These are phyloP conservation scores for Perilla frutescens DNA, from an alignment of 257 asterid genomes.

Conservation along the genomic window DNA sequence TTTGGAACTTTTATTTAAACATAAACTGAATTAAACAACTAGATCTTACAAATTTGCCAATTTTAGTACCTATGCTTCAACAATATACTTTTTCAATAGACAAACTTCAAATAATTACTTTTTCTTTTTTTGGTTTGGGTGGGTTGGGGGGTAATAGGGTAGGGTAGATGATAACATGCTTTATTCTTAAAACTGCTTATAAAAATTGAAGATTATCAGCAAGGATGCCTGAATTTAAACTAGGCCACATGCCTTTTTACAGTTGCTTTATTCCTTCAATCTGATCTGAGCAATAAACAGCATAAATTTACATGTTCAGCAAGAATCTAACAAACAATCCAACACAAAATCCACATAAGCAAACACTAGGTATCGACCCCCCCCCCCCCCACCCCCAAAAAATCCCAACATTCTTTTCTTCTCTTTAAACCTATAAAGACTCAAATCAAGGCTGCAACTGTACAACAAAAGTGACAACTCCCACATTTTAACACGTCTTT, in stretches of 20 bases:
- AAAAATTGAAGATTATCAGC: constrained; percentile 10
- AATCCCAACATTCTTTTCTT: constrained; percentile 33
- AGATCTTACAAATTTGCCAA: not conserved
- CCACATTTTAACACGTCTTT: constrained; percentile 42
- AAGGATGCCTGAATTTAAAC: constrained; percentile 31
- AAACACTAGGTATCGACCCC: constrained; percentile 15
- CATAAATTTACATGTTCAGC: constrained; percentile 37
- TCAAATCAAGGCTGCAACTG: constrained; percentile 54
- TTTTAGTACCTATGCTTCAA: not conserved
- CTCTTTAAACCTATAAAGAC: constrained; percentile 43
- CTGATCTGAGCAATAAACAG: constrained; percentile 26
- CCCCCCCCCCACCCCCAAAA: constrained; percentile 9
- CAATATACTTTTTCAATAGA: not conserved
- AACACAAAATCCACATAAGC: constrained; percentile 50
- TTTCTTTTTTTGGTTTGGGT: not conserved
- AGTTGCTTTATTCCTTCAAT: constrained; percentile 46
- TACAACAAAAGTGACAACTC: constrained; percentile 51
- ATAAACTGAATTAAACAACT: not conserved
- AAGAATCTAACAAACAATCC: constrained; percentile 40
- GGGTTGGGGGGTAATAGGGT: not conserved
- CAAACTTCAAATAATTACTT: not conserved
- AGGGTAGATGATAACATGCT: constrained; percentile 10
- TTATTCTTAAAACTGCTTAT: constrained; percentile 24
- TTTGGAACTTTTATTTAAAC: not conserved
- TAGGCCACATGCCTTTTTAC: constrained; percentile 25